These are phyloP conservation scores for Leptosphaerulina australis DNA, from an alignment of 2,329 filamentous ascomycete species.

Conservation along the genomic window DNA sequence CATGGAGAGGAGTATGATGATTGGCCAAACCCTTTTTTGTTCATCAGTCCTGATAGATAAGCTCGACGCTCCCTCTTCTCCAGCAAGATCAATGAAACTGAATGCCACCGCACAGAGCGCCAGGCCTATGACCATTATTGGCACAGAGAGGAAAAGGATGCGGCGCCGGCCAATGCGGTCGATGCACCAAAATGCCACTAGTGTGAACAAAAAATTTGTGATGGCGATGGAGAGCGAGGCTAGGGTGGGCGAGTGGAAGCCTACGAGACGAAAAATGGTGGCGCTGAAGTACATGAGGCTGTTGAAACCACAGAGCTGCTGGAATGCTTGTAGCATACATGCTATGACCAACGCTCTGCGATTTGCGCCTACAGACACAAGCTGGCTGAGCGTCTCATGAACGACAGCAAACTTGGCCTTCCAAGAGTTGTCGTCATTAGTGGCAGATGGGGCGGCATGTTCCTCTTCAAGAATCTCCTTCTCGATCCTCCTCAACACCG, in stretches of 20 bases:
- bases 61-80: conserved; percentile 8
- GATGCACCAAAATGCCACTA: conserved; percentile 54
- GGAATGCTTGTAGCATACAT: conserved; percentile 82
- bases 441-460: conserved; percentile 48
- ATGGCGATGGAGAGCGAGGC: conserved; percentile 53
- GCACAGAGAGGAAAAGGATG: conserved; percentile 82
- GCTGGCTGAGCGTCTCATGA: conserved; percentile 61
- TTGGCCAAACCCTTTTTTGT: conserved; percentile 29
- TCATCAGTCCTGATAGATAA: conserved; percentile 6
- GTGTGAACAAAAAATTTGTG: conserved; percentile 56
- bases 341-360: conserved; percentile 81
- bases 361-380: conserved; percentile 57
- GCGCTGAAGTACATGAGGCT: conserved; percentile 57
- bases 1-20: conserved; percentile 72
- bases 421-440: conserved; percentile 37
- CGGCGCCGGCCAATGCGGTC: conserved; percentile 53
- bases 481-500: conserved; percentile 72
- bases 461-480: conserved; percentile 74
- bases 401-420: conserved; percentile 54
- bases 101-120: conserved; percentile 75
- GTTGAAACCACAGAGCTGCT: conserved; percentile 76
- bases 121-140: conserved; percentile 79
- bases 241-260: conserved; percentile 53
- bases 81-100: conserved; percentile 62
- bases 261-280: conserved; percentile 55